Conservation (phyloP, 768 basidiomycete species). For the Phlegmacium glaucopus region DNA sequence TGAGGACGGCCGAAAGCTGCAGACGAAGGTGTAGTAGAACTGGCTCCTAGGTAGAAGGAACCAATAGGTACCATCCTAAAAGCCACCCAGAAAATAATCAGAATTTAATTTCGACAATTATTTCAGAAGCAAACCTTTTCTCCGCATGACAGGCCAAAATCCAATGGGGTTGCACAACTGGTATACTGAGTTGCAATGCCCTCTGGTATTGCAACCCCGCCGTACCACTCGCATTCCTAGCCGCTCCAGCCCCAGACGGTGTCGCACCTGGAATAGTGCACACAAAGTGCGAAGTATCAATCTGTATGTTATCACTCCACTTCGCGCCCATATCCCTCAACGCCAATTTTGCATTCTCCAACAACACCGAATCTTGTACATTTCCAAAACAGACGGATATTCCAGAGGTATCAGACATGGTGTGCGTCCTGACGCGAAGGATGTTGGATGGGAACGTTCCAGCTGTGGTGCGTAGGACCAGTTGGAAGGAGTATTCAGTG, state of each 20-base stretch:
- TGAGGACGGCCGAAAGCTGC: conserved; percentile 54
- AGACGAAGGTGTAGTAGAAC: conserved; percentile 40
- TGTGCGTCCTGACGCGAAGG: conserved; percentile 84
- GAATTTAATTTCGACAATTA: not conserved
- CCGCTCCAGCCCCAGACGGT: conserved; percentile 51
- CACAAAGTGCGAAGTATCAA: conserved; percentile 98
- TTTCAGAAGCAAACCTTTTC: conserved; percentile 59
- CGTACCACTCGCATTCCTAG: conserved; percentile 48
- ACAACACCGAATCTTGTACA: conserved; percentile 67
- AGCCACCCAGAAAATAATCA: not conserved
- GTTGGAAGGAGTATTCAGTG: conserved; percentile 91
- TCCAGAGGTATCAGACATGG: conserved; percentile 93
- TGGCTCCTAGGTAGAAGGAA: conserved; percentile 74
- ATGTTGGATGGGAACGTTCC: conserved; percentile 87
- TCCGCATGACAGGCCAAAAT: conserved; percentile 85
- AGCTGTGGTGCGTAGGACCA: conserved; percentile 88
- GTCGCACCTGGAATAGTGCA: conserved; percentile 85
- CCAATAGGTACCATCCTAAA: conserved; percentile 84
- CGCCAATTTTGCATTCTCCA: conserved; percentile 80
- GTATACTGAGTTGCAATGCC: conserved; percentile 91
- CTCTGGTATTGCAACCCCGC: conserved; percentile 91
- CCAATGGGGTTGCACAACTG: conserved; percentile 95
- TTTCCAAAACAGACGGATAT: conserved; percentile 95
- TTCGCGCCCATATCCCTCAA: conserved; percentile 84
- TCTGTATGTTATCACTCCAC: conserved; percentile 91